Conservation (phyloP, 805 yeast genomes). For the Alloascoidea africana region DNA sequence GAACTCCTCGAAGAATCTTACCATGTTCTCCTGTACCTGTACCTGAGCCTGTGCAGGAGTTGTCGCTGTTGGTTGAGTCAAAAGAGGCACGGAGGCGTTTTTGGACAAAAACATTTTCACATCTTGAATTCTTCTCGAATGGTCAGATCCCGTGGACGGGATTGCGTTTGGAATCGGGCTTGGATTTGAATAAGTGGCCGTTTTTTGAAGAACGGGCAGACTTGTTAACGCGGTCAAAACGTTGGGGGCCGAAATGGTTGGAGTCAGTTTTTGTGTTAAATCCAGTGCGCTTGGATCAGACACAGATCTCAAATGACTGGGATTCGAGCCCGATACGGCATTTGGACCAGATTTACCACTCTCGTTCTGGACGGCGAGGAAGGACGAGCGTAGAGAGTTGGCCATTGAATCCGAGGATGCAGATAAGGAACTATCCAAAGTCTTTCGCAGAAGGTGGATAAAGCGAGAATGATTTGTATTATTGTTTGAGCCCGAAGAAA, state of each 20-base stretch:
- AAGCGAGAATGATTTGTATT: slow-evolving; percentile 40
- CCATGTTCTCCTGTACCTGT: too few species aligned
- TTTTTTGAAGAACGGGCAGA: background rate
- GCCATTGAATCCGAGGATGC: too few species aligned
- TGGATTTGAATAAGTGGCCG: background rate
- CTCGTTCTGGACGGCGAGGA: too few species aligned
- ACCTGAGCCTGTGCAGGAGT: too few species aligned
- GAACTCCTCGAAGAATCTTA: too few species aligned
- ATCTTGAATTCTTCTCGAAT: background rate
- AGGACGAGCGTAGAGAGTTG: too few species aligned
- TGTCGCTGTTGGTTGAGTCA: too few species aligned
- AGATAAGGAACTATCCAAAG: slow-evolving; percentile 18
- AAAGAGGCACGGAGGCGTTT: too few species aligned
- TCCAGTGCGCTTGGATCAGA: background rate
- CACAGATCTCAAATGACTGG: background rate
- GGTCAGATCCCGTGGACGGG: background rate
- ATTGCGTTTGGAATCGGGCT: background rate
- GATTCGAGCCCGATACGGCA: too few species aligned
- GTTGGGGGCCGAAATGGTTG: background rate
- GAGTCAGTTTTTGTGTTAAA: background rate
- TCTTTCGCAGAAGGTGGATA: slow-evolving; percentile 35
- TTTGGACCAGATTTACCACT: too few species aligned
- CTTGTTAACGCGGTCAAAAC: background rate
- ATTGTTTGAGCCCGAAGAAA: slow-evolving; percentile 16
- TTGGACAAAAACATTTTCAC: too few species aligned